Conservation (phyloP, 2,329 filamentous ascomycete species). For the Paracamarosporium sp. region DNA sequence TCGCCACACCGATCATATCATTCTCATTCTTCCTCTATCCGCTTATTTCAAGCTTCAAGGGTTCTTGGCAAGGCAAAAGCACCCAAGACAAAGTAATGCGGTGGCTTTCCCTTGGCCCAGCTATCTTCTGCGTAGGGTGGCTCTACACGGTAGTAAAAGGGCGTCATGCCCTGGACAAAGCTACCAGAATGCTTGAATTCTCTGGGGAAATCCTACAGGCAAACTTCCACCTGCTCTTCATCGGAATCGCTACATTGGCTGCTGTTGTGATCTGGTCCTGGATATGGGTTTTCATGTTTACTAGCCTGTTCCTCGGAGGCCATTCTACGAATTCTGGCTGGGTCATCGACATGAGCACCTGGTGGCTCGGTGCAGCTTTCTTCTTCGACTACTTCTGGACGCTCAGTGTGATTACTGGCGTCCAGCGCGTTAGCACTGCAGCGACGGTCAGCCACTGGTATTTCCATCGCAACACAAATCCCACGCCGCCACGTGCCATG, state of each 20-base stretch:
- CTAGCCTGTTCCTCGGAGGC: constrained; percentile 91
- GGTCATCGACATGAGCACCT: constrained; percentile 85
- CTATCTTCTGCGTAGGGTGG: constrained; percentile 77
- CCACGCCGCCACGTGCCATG: constrained; percentile 77
- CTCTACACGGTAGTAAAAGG: constrained; percentile 82
- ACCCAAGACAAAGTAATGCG: constrained; percentile 91
- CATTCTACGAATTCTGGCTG: constrained; percentile 74
- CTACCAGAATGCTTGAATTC: constrained; percentile 90
- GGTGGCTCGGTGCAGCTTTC: constrained; percentile 95
- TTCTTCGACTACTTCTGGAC: constrained; percentile 97
- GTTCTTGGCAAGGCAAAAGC: constrained; percentile 73
- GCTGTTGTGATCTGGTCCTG: constrained; percentile 89
- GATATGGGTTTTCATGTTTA: constrained; percentile 97
- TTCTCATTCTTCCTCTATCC: constrained; percentile 92
- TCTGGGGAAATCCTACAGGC: constrained; percentile 85
- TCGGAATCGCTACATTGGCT: constrained; percentile 80
- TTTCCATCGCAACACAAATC: constrained; percentile 87
- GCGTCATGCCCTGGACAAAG: constrained; percentile 79
- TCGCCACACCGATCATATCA: constrained; percentile 85
- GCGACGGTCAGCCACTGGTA: constrained; percentile 99
- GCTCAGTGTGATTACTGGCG: constrained; percentile 81
- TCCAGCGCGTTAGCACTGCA: constrained; percentile 90
- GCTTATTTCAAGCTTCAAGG: constrained; percentile 87
- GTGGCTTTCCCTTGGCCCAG: constrained; percentile 81
- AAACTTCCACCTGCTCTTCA: constrained; percentile 79